Percentiles rank a stretch among this genome's conserved stretches.
Evolutionary conservation across 225 moss, liverwort and hornwort genomes (phyloP).

Genomic region (Physcomitrium patens): DNA sequence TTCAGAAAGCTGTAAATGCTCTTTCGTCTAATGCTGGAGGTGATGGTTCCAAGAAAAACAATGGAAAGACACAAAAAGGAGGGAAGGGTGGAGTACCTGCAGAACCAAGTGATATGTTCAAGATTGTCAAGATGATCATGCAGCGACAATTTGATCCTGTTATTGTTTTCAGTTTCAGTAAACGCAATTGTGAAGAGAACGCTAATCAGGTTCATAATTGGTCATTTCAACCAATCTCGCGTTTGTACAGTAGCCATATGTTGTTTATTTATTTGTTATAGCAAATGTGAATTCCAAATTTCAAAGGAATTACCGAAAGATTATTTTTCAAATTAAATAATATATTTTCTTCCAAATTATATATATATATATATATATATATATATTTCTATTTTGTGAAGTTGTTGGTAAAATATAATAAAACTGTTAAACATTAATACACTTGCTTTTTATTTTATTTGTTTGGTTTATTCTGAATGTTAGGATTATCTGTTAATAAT

Average conservation of each 20-base stretch:
- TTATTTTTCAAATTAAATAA: no score
- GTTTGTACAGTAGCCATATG: constrained; percentile 2
- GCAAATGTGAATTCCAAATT: no score
- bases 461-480: no score
- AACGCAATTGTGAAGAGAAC: constrained; percentile 92
- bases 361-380: no score
- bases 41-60: constrained; percentile 60
- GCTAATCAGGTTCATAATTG: constrained; percentile 75
- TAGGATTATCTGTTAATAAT: no score
- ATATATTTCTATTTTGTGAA: no score
- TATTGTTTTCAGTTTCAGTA: constrained; percentile 97
- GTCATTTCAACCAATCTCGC: background rate
- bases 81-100: constrained; percentile 54
- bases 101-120: constrained; percentile 94
- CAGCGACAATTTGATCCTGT: constrained; percentile 96
- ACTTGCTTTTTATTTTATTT: no score
- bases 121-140: constrained; percentile 98
- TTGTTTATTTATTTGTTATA: no score
- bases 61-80: constrained; percentile 63
- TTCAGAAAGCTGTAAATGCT: constrained; percentile 97
- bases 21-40: constrained; percentile 65
- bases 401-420: no score
- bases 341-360: no score
- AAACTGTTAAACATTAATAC: no score
- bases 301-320: no score